A percentile compares a stretch with the other conserved stretches of the same genome.
Conservation (phyloP, 495 filamentous ascomycete species). For the Trichoderma erinaceum region DNA sequence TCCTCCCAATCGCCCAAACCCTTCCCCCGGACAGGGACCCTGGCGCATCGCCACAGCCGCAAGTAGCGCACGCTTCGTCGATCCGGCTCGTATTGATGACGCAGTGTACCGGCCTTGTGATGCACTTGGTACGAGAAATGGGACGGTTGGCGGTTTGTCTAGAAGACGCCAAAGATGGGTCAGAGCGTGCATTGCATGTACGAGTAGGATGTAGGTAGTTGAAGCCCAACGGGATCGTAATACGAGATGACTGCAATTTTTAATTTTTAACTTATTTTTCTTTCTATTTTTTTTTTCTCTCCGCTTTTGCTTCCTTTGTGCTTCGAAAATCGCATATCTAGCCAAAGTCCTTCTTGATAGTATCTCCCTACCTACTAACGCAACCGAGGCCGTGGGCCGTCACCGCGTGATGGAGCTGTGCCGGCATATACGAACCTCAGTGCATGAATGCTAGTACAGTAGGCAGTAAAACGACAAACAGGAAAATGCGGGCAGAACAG, state of each 20-base stretch:
- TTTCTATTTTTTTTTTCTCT: neutral
- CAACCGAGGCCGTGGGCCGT: neutral
- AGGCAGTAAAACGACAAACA: neutral
- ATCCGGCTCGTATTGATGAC: constrained; percentile 14
- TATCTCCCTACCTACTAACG: neutral
- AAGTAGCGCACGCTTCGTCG: neutral
- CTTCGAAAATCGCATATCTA: no score
- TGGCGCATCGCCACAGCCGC: constrained; percentile 9
- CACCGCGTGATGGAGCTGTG: neutral
- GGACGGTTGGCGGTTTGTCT: neutral
- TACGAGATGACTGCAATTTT: no score
- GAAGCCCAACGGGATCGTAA: neutral
- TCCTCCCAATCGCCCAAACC: neutral
- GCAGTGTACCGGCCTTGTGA: constrained; percentile 5
- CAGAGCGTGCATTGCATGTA: neutral
- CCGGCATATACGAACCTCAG: neutral
- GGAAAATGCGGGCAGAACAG: neutral
- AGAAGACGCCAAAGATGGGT: neutral
- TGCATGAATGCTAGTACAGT: neutral
- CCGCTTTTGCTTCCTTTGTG: neutral
- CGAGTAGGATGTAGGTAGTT: neutral
- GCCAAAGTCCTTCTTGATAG: no score
- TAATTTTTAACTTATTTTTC: no score
- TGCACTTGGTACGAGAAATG: constrained; percentile 5
- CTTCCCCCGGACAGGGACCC: neutral